These are phyloP conservation scores for Peronospora farinosa DNA, from an alignment of 352 stramenopile species.

Conservation along the genomic window DNA sequence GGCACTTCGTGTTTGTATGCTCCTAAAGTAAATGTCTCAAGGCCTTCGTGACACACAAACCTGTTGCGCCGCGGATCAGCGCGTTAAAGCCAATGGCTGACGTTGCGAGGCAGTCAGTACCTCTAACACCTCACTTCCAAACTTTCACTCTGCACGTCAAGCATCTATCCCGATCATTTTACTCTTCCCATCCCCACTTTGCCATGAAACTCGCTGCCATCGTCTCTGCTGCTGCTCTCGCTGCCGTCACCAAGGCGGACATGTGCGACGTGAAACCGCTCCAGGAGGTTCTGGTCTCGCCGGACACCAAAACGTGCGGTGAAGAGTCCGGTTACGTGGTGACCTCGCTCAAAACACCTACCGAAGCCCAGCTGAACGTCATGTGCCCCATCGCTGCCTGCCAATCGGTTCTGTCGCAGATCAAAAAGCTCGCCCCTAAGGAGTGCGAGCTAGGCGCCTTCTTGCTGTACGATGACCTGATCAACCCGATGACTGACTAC, in stretches of 20 bases:
- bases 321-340: slow-evolving; percentile 29
- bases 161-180: slow-evolving; percentile 7
- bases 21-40: slow-evolving; percentile 11
- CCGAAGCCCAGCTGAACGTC: slow-evolving; percentile 18
- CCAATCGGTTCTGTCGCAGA: slow-evolving; percentile 22
- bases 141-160: slow-evolving; percentile 26
- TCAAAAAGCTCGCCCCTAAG: slow-evolving; percentile 20
- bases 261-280: slow-evolving; percentile 28
- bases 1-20: slow-evolving; percentile 17
- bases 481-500: slow-evolving; percentile 20
- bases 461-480: slow-evolving; percentile 29
- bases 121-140: slow-evolving; percentile 17
- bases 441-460: slow-evolving; percentile 33
- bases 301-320: slow-evolving; percentile 22
- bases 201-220: slow-evolving; percentile 29
- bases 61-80: slow-evolving; percentile 7
- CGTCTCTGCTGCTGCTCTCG: slow-evolving; percentile 9
- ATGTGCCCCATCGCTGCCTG: slow-evolving; percentile 34
- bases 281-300: slow-evolving; percentile 17
- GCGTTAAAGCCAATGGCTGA: slow-evolving; percentile 8
- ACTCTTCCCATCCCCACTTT: slow-evolving; percentile 7
- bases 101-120: neutral
- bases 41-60: neutral
- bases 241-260: slow-evolving; percentile 22
- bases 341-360: slow-evolving; percentile 27